Evolutionary conservation across 2,329 filamentous ascomycete genomes (phyloP).

Genomic region (Thyridium curvatum): DNA sequence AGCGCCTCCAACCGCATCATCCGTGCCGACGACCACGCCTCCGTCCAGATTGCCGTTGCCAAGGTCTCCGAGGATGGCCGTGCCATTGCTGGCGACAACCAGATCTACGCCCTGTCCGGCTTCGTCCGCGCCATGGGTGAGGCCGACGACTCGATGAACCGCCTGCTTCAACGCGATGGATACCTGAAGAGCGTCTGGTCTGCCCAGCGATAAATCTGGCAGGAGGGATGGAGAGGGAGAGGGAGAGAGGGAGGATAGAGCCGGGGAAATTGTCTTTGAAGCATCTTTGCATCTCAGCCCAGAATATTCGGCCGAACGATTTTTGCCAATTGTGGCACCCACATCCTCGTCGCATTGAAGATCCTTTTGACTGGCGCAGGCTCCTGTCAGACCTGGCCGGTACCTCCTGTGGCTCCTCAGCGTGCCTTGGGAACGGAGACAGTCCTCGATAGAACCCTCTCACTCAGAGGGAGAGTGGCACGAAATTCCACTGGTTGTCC

Average conservation of each 20-base stretch:
- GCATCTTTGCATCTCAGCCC: constrained; percentile 1
- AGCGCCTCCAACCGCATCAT: constrained; percentile 99
- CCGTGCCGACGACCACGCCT: constrained; percentile 99
- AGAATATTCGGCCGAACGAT: neutral
- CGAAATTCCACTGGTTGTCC: no score
- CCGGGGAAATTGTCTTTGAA: neutral
- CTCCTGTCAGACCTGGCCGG: no score
- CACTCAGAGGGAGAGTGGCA: no score
- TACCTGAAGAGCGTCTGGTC: constrained; percentile 97
- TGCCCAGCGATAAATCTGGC: constrained; percentile 55
- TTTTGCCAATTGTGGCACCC: no score
- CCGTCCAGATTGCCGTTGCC: constrained; percentile 92
- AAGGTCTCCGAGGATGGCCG: constrained; percentile 99
- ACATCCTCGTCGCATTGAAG: no score
- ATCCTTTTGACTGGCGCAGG: no score
- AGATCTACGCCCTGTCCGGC: constrained; percentile 93
- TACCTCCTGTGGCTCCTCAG: no score
- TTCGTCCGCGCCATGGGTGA: constrained; percentile 98
- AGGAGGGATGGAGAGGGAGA: constrained; percentile 13
- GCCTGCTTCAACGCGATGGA: constrained; percentile 90
- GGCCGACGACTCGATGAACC: constrained; percentile 94
- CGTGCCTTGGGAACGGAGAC: no score
- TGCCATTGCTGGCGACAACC: constrained; percentile 88
- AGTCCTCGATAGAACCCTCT: no score
- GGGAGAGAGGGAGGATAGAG: constrained; percentile 14